phyloP scores from a whole-genome alignment of 2,329 filamentous ascomycete genomes.

The Ophiocordyceps camponoti-saundersi region DNA sequence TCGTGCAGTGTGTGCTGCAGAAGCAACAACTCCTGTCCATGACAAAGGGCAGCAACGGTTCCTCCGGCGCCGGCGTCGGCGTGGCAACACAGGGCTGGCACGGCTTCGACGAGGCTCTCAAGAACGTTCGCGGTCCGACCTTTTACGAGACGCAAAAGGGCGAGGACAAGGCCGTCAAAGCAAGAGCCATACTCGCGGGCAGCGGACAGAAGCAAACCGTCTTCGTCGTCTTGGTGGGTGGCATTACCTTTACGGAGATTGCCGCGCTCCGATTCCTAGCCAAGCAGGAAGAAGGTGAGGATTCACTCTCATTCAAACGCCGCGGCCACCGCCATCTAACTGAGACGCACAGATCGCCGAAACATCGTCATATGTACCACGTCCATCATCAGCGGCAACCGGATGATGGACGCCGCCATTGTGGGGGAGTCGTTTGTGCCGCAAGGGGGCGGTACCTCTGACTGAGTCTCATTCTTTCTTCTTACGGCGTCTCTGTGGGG shows the following conservation, averaged over 20 bases:
- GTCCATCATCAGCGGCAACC: conserved; percentile 75
- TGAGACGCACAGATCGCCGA: conserved; percentile 38
- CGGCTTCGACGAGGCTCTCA: conserved; percentile 82
- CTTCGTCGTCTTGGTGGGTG: conserved; percentile 95
- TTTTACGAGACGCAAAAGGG: conserved; percentile 89
- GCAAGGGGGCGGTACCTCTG: conserved; percentile 8
- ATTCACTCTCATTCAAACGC: neutral
- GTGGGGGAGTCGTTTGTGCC: conserved; percentile 45
- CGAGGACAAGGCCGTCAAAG: conserved; percentile 82
- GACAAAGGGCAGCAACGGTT: conserved; percentile 40
- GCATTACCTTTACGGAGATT: conserved; percentile 91
- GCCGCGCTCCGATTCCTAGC: conserved; percentile 84
- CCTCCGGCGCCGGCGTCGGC: conserved; percentile 16
- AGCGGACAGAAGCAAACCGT: conserved; percentile 68
- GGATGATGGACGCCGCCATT: conserved; percentile 72
- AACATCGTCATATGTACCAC: conserved; percentile 89
- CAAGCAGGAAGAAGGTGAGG: conserved; percentile 58
- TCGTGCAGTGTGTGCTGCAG: conserved; percentile 85
- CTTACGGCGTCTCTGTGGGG: neutral
- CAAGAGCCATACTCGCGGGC: conserved; percentile 66
- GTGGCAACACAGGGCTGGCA: conserved; percentile 67
- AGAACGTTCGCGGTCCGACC: conserved; percentile 71
- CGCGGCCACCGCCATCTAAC: neutral
- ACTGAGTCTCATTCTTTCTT: neutral
- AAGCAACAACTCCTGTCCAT: conserved; percentile 68